Conservation (phyloP, 805 yeast species). For the Candida germanica region DNA sequence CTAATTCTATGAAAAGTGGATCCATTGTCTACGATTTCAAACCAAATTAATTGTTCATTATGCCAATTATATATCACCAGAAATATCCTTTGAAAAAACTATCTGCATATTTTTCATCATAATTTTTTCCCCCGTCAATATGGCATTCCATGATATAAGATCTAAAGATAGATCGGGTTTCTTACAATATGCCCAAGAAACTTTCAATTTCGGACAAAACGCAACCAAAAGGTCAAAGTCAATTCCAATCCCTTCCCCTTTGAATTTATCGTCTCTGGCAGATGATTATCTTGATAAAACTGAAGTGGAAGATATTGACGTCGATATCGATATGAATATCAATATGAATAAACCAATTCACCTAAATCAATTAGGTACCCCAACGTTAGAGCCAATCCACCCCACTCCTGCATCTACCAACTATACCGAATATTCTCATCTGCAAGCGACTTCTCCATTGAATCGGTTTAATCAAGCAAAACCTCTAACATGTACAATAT, state of each 20-base stretch:
- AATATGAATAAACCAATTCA: neutral
- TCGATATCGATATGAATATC: neutral
- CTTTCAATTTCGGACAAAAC: conserved; percentile 7
- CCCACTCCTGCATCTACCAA: conserved; percentile 1
- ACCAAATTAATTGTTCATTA: neutral
- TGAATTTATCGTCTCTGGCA: conserved; percentile 8
- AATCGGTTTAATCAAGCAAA: neutral
- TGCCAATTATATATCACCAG: neutral
- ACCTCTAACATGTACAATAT: conserved; percentile 10
- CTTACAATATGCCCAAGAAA: conserved; percentile 1
- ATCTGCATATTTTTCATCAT: neutral
- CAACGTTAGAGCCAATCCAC: conserved; percentile 1
- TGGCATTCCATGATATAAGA: neutral
- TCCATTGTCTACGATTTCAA: too few relatives aligned
- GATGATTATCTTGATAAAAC: conserved; percentile 3
- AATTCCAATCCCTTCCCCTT: conserved; percentile 12
- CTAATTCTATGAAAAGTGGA: neutral
- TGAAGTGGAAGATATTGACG: conserved; percentile 1
- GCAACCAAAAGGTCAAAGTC: conserved; percentile 5
- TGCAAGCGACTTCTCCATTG: neutral
- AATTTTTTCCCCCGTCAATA: neutral
- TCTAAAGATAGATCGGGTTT: conserved; percentile 1
- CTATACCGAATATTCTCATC: neutral
- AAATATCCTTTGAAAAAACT: neutral
- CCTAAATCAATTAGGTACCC: neutral